A percentile compares a stretch with the other conserved stretches of the same genome.
These are phyloP conservation scores for Cercophora scortea DNA, from an alignment of 495 filamentous ascomycete species.

Conservation along the genomic window DNA sequence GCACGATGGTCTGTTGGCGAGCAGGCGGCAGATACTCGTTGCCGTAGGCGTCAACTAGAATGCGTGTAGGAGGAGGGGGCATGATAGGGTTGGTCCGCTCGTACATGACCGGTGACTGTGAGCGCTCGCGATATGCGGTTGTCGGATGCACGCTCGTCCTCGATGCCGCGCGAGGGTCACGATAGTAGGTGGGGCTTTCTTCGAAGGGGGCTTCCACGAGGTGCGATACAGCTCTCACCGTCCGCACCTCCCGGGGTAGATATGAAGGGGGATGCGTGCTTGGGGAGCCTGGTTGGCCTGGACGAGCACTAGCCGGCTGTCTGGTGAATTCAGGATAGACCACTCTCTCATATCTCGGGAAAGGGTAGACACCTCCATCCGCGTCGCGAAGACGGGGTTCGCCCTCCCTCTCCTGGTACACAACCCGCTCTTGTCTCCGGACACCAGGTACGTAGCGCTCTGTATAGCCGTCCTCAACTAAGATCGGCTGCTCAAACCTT, in stretches of 20 bases:
- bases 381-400: conserved; percentile 12
- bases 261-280: conserved; percentile 39
- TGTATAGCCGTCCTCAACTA: conserved; percentile 16
- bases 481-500: conserved; percentile 21
- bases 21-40: conserved; percentile 60
- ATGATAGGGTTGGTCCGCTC: conserved; percentile 41
- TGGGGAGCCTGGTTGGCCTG: conserved; percentile 34
- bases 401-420: conserved; percentile 18
- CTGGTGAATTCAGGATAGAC: conserved; percentile 26
- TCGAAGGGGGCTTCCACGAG: conserved; percentile 29
- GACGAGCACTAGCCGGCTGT: conserved; percentile 39
- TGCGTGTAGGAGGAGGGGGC: conserved; percentile 49
- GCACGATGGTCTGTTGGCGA: conserved; percentile 29
- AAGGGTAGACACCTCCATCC: conserved; percentile 13
- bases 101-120: conserved; percentile 47
- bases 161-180: conserved; percentile 34
- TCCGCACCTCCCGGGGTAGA: conserved; percentile 34
- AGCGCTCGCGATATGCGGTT: conserved; percentile 46
- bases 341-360: conserved; percentile 26
- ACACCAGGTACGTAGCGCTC: conserved; percentile 15
- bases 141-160: conserved; percentile 34
- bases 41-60: conserved; percentile 64
- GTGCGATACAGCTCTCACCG: conserved; percentile 53
- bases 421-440: conserved; percentile 17
- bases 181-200: conserved; percentile 50